Percentiles rank a stretch among this genome's conserved stretches.
These are phyloP conservation scores for Danielozyma ontarioensis DNA, from an alignment of 805 yeast species.

Conservation along the genomic window DNA sequence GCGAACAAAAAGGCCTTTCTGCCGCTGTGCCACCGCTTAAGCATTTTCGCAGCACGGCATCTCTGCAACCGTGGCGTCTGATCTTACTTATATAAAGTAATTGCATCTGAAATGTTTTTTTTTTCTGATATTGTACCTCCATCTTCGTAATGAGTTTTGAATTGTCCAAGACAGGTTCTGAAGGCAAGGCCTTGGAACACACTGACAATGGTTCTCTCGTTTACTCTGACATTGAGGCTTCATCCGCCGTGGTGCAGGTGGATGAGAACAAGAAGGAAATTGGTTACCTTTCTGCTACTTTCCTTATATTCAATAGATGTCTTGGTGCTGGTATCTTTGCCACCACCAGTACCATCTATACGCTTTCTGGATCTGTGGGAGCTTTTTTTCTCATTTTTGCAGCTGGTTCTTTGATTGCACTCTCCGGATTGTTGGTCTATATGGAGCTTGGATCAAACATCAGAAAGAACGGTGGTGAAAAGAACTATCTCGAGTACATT, in stretches of 20 bases:
- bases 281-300: conserved; percentile 41
- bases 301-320: conserved; percentile 59
- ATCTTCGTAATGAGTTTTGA: too few species aligned
- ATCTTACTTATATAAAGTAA: too few species aligned
- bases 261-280: conserved; percentile 42
- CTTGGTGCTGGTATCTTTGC: conserved; percentile 73
- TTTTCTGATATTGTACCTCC: too few species aligned
- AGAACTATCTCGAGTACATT: conserved; percentile 70
- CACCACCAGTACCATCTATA: conserved; percentile 59
- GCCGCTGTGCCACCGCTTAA: too few species aligned
- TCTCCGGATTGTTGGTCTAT: conserved; percentile 53
- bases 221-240: conserved; percentile 13
- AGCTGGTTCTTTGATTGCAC: conserved; percentile 66
- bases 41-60: too few species aligned
- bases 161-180: too few species aligned
- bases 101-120: too few species aligned
- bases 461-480: conserved; percentile 83
- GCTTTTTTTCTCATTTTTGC: conserved; percentile 68
- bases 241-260: conserved; percentile 27
- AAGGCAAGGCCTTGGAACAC: background rate
- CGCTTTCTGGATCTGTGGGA: conserved; percentile 65
- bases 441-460: conserved; percentile 76
- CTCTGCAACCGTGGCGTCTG: too few species aligned
- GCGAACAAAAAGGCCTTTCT: too few species aligned
- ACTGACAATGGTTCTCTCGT: background rate